Conservation (phyloP, 2,329 filamentous ascomycete species). For the Claviceps capensis region DNA sequence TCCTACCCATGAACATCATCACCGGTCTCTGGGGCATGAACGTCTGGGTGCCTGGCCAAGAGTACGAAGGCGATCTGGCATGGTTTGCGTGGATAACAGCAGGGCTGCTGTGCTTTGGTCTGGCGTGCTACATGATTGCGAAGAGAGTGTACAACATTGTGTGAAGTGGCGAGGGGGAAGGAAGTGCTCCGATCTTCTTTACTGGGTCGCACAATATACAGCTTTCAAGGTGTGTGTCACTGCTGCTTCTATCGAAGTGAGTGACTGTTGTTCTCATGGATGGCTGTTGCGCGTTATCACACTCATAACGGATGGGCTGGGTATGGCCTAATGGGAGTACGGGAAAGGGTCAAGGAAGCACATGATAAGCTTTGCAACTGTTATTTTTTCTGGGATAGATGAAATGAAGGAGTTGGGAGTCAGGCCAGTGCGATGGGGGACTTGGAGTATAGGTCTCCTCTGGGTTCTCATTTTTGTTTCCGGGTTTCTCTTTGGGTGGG, state of each 20-base stretch:
- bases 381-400: neutral
- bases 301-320: neutral
- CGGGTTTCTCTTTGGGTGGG: no score
- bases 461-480: no score
- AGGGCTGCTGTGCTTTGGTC: conserved; percentile 64
- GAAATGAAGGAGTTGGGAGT: no score
- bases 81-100: conserved; percentile 69
- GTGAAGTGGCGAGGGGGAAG: conserved; percentile 18
- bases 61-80: conserved; percentile 56
- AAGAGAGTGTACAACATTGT: conserved; percentile 76
- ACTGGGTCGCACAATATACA: no score
- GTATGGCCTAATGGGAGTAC: no score
- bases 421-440: no score
- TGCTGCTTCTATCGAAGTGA: no score
- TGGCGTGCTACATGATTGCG: conserved; percentile 67
- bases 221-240: no score
- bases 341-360: no score
- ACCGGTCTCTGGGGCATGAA: conserved; percentile 99
- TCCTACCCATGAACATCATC: conserved; percentile 97
- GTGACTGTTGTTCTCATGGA: no score
- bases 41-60: conserved; percentile 86
- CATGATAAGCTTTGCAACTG: neutral
- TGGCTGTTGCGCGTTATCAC: neutral
- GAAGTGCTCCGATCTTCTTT: neutral
- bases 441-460: no score